Evolutionary conservation across 345 rosid species (phyloP).

Genomic region (Moricandia arvensis): DNA sequence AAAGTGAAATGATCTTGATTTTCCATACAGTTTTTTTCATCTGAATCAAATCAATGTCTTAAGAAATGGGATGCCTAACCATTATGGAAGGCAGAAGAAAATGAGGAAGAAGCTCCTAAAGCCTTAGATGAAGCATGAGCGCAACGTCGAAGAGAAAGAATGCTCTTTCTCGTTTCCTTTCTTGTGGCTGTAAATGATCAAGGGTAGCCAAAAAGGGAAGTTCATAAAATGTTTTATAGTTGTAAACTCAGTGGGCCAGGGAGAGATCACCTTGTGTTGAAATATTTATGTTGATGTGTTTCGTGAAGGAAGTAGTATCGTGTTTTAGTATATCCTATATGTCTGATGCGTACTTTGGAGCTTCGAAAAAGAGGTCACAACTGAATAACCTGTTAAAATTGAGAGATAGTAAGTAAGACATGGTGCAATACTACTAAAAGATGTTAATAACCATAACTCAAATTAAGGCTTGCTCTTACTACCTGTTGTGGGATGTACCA

Average conservation of each 20-base stretch:
- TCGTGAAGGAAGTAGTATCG: background rate
- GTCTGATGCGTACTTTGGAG: conserved; percentile 80
- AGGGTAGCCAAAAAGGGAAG: conserved; percentile 47
- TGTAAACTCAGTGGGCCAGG: no score
- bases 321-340: conserved; percentile 66
- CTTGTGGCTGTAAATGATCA: conserved; percentile 89
- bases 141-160: conserved; percentile 94
- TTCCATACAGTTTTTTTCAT: background rate
- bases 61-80: no score
- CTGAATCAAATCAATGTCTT: no score
- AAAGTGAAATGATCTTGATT: conserved; percentile 11
- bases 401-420: background rate
- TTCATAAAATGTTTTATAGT: background rate
- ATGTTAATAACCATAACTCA: background rate
- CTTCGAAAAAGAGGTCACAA: conserved; percentile 93
- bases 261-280: conserved; percentile 70
- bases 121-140: conserved; percentile 72
- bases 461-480: conserved; percentile 13
- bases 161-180: conserved; percentile 90
- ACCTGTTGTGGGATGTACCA: conserved; percentile 98
- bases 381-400: conserved; percentile 72
- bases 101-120: conserved; percentile 71
- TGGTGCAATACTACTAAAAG: background rate
- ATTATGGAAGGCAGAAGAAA: conserved; percentile 81
- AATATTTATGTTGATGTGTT: background rate